Conservation (phyloP, 306 rosid species). For the Prunus fruticosa region DNA sequence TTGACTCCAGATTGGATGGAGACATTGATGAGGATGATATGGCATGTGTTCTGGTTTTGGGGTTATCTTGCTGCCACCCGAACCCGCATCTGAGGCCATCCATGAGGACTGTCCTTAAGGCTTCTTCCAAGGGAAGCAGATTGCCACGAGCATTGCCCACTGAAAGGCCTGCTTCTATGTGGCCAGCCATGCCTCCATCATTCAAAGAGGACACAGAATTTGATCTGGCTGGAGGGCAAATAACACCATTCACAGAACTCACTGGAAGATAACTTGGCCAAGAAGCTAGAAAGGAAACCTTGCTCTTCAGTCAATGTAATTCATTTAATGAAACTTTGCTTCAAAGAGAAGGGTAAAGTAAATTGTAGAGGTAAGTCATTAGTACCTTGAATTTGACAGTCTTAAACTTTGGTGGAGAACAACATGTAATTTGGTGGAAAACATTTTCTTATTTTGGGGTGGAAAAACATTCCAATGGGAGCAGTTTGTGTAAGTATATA, state of each 20-base stretch:
- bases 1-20: constrained; percentile 41
- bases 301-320: background rate
- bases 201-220: constrained; percentile 29
- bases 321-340: background rate
- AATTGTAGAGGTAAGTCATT: no score
- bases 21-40: constrained; percentile 22
- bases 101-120: constrained; percentile 55
- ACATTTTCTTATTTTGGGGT: background rate
- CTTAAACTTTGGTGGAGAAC: no score
- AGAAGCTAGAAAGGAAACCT: background rate
- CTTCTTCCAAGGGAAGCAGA: constrained; percentile 52
- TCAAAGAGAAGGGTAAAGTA: no score
- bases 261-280: constrained; percentile 39
- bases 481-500: no score
- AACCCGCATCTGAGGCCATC: constrained; percentile 69
- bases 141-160: constrained; percentile 47
- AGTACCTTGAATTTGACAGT: no score
- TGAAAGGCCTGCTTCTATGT: constrained; percentile 62
- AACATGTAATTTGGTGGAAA: background rate
- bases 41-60: constrained; percentile 43
- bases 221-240: constrained; percentile 16
- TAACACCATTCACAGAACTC: constrained; percentile 13
- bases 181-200: constrained; percentile 64
- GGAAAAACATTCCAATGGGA: no score
- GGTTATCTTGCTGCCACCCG: constrained; percentile 83